Conservation (phyloP, 805 yeast genomes). For the Citeromyces matritensis region DNA sequence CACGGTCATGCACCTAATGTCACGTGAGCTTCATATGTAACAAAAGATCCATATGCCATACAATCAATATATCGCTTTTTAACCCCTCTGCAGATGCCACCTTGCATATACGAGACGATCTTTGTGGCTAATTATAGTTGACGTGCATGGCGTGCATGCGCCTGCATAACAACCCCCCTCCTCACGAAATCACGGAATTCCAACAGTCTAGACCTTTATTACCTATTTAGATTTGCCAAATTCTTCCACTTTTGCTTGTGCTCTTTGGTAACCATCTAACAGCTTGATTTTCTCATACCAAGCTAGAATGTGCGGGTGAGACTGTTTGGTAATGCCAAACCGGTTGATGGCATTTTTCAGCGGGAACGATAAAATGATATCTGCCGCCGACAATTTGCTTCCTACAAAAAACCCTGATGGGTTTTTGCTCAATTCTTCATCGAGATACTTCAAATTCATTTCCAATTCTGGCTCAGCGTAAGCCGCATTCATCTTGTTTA, state of each 20-base stretch:
- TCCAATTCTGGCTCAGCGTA: slow-evolving; percentile 33
- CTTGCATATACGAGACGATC: no score
- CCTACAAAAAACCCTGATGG: slow-evolving; percentile 28
- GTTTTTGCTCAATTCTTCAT: slow-evolving; percentile 18
- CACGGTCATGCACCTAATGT: no score
- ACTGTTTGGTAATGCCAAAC: background rate
- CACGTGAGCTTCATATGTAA: no score
- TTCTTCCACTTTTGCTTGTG: background rate
- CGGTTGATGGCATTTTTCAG: slow-evolving; percentile 3
- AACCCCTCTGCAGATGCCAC: no score
- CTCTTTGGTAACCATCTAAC: background rate
- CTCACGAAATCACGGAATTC: no score
- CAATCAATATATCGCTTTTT: no score
- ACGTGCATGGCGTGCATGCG: no score
- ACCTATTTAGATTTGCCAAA: no score
- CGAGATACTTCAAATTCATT: slow-evolving; percentile 22
- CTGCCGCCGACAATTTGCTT: slow-evolving; percentile 36
- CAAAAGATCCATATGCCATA: no score
- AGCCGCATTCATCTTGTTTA: slow-evolving; percentile 28
- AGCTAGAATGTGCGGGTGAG: background rate
- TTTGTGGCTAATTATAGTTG: no score
- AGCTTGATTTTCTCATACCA: background rate
- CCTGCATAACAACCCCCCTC: no score
- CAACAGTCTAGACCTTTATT: no score
- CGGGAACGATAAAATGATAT: slow-evolving; percentile 38